A percentile compares a stretch with the other conserved stretches of the same genome.
Evolutionary conservation across 306 rosid genomes (phyloP).

Genomic region (Adenanthera pavonina): DNA sequence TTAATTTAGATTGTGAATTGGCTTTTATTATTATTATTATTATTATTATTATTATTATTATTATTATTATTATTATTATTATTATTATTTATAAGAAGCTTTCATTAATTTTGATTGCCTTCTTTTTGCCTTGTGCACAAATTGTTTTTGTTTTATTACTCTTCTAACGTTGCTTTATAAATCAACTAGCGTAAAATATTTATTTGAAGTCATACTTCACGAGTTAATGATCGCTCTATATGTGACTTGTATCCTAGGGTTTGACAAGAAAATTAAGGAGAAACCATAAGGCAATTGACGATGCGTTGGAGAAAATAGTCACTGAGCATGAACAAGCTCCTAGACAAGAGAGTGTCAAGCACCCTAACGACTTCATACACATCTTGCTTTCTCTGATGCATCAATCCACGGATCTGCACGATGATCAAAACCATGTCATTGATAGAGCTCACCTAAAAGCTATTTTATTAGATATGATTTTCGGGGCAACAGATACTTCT

Average conservation of each 20-base stretch:
- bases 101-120: too few species aligned
- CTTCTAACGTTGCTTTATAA: too few species aligned
- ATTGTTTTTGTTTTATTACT: too few species aligned
- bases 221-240: too few species aligned
- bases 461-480: slow-evolving; percentile 40
- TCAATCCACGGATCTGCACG: not conserved
- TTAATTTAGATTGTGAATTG: too few species aligned
- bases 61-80: too few species aligned
- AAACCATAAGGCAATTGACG: not conserved
- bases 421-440: not conserved
- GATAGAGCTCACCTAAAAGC: slow-evolving; percentile 42
- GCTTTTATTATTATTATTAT: too few species aligned
- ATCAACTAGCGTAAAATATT: too few species aligned
- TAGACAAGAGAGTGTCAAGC: not conserved
- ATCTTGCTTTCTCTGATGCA: slow-evolving; percentile 29
- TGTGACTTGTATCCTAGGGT: slow-evolving; percentile 5
- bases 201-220: too few species aligned
- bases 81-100: too few species aligned
- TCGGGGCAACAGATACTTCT: slow-evolving; percentile 29
- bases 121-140: too few species aligned
- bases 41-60: too few species aligned
- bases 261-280: slow-evolving; percentile 24
- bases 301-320: slow-evolving; percentile 28
- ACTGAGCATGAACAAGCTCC: slow-evolving; percentile 31
- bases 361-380: slow-evolving; percentile 36